Base-by-base conservation (phyloP, 305 asterid genomes). In the Fraxinus ornus region DNA sequence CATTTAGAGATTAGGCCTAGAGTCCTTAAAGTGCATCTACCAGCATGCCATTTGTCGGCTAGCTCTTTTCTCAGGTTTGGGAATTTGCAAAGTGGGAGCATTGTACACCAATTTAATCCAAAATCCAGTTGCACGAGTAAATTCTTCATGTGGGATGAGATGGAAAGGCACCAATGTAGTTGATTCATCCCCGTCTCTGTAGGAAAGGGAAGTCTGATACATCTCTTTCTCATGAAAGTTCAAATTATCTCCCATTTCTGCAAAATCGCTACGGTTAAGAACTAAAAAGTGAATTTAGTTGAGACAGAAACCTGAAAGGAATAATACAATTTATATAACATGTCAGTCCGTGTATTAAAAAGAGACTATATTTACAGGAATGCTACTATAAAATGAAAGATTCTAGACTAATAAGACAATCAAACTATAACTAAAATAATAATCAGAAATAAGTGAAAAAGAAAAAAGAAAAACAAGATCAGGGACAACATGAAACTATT, bases 101-200 rank as follows among this genome's bases (percentile, higher is more conserved):
- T 62, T 13, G 13, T 62, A 47, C 60, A n/a, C 83, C n/a, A 77
- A 37, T 6, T 81, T 64, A 32, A 75, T 82, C 85, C 79, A 19
- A 75, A 49, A 79, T 80, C 89, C 81, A 87, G 85, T 86, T 79
- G 88, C 80, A 85, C 47, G 72, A 79, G 70, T 73, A 77, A 86
- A 78, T 49, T 77, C 55, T 78, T 83, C 87, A 77, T 81, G 84
- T 80, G 83, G 80, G 81, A 84, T 76, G 79, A 81, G 75, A 80
- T 76, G 84, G 87, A 49, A 82, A 75, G 82, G 71, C 85, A 81
- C 79, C 44, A 19, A 57, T 57, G 86, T 87, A 68, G 88, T 81
- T 73, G 85, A 83, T 36, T 78, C 66, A 33, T 83, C 87, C 64
- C 89, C 84, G 75, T 88, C 88, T 78, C 78, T 81, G 82, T 37